Base-by-base conservation (phyloP, 768 basidiomycete species). In the Podaxis carcinomalis region DNA sequence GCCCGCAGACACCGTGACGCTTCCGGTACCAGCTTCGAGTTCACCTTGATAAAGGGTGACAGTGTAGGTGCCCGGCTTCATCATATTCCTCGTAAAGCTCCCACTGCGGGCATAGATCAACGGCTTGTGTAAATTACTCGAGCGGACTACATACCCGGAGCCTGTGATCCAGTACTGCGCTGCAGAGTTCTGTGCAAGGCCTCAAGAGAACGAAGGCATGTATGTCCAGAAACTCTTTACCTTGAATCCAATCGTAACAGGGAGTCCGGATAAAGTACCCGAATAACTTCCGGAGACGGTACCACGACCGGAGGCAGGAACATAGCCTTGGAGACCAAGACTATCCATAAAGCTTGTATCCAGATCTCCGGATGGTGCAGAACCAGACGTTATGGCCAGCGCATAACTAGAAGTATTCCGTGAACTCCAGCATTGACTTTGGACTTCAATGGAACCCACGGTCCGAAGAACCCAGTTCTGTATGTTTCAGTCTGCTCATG, bases 11-110 rank as follows among this genome's bases (percentile, higher is more conserved):
- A 82, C 79, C 21, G 71, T 71, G 42, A 81, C 80, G 50, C 67
- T 72, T 27, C 74, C 75, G 9, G 75, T 73, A n/a, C 74, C 78
- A 25, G 75, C 76, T 63, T 77, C 78, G 9, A 81, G 69, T 66
- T 82, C 78, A 44, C 77, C 77, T 66, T 81, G 74, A 65, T 71
- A 81, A 21, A 82, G 68, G 9, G 78, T 79, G 11, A 72, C 75
- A 10, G 76, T 76, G 64, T 81, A 82, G 37, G 78, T 80, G 5
- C 81, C 80, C 11, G 80, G 79, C 62, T 81, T 81, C 75, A 81
- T 78, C 66, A 72, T 63, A 7, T 75, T 77, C 16, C 77, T 74
- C 10, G 73, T 75, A 71, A 79, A 81, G 27, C 72, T 69, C 47
- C 78, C 78, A 51, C 77, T 74, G 57, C 21, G 62, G 32, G 49